Conservation (phyloP, 768 basidiomycete species). For the Tricholoma terreum region DNA sequence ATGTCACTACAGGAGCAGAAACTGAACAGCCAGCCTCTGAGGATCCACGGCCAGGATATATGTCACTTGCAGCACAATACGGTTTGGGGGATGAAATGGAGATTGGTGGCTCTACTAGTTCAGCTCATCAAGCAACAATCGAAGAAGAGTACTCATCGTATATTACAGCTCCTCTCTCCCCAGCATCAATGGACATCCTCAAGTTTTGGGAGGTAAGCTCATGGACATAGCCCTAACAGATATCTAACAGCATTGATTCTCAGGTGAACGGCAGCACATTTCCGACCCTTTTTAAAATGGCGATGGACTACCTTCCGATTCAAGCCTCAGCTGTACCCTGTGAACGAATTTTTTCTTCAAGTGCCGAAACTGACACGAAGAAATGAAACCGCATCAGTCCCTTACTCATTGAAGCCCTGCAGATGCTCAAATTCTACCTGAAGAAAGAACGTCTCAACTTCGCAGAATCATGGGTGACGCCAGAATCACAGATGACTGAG, state of each 20-base stretch:
- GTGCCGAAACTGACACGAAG: constrained; percentile 12
- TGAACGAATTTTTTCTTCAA: constrained; percentile 16
- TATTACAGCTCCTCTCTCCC: not conserved
- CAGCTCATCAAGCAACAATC: not conserved
- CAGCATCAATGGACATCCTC: not conserved
- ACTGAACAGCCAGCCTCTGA: too few species aligned
- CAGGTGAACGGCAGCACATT: too few species aligned
- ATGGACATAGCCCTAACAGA: too few species aligned
- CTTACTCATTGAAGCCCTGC: constrained; percentile 17
- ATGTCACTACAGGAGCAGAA: too few species aligned
- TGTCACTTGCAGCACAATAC: not conserved
- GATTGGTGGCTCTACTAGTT: not conserved
- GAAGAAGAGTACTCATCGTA: not conserved
- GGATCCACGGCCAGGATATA: too few species aligned
- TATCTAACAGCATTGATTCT: too few species aligned
- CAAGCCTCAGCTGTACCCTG: constrained; percentile 18
- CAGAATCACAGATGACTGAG: not conserved
- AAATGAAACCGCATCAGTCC: constrained; percentile 10
- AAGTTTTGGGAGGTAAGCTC: too few species aligned
- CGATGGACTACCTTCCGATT: constrained; percentile 10
- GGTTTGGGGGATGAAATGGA: not conserved
- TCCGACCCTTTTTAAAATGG: constrained; percentile 3
- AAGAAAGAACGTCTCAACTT: constrained; percentile 11
- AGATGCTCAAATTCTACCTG: constrained; percentile 15
- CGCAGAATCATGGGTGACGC: not conserved